A percentile compares a stretch with the other conserved stretches of the same genome.
Evolutionary conservation across 108 stramenopile species (phyloP).

Genomic region (Fragilaria crotonensis): DNA sequence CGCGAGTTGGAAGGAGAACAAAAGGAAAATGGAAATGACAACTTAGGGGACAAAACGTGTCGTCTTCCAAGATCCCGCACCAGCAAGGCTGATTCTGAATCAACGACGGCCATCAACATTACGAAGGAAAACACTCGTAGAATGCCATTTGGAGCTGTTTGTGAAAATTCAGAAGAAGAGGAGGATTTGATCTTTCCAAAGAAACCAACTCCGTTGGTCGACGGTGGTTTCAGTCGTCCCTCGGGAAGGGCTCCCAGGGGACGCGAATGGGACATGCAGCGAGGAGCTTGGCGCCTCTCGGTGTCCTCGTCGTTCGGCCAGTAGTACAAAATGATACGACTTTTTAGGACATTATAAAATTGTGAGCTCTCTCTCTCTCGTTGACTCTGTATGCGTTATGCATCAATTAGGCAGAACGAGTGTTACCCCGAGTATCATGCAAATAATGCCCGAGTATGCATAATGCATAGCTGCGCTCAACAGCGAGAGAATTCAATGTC

Average conservation of each 20-base stretch:
- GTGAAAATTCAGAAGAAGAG: background rate
- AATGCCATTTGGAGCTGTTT: background rate
- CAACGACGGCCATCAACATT: background rate
- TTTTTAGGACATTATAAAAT: no score
- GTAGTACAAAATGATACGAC: no score
- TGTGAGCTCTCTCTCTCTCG: no score
- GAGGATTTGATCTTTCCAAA: background rate
- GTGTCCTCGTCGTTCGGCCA: background rate
- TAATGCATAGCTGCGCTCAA: no score
- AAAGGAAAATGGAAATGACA: background rate
- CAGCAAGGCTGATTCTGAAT: background rate
- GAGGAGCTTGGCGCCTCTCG: slow-evolving; percentile 5
- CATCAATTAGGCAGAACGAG: no score
- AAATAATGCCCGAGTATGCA: no score
- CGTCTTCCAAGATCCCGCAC: background rate
- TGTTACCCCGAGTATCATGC: no score
- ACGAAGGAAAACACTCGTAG: background rate
- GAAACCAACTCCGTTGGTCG: background rate
- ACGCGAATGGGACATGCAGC: background rate
- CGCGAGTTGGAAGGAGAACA: background rate
- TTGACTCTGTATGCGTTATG: no score
- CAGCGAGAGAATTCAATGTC: no score
- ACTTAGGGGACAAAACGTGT: background rate
- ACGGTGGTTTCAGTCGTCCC: slow-evolving; percentile 1
- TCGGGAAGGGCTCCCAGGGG: slow-evolving; percentile 1